These are phyloP conservation scores for Centaurea solstitialis DNA, from an alignment of 129 eudicot species.

Conservation along the genomic window DNA sequence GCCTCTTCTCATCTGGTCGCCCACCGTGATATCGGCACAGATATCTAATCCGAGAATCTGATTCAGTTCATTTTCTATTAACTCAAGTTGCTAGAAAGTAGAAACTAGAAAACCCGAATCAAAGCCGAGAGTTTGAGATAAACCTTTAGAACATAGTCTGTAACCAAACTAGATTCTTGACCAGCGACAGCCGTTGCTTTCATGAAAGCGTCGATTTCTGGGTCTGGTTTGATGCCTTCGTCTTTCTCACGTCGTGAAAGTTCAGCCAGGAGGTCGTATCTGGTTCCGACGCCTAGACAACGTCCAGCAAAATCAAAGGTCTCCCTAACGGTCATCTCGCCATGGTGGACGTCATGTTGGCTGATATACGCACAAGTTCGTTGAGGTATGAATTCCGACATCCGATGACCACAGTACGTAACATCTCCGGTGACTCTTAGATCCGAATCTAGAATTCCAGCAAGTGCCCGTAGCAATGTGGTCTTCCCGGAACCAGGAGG, in stretches of 20 bases:
- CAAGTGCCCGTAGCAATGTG: conserved; percentile 53
- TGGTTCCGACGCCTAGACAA: conserved; percentile 65
- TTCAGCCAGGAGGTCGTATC: conserved; percentile 56
- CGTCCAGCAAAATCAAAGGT: conserved; percentile 65
- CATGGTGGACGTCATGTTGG: conserved; percentile 61
- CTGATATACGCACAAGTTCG: conserved; percentile 63
- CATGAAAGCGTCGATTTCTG: conserved; percentile 64
- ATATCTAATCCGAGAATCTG: conserved; percentile 77
- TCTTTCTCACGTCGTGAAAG: conserved; percentile 52
- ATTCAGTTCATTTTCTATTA: background rate
- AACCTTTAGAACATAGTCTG: conserved; percentile 67
- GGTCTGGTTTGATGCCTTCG: conserved; percentile 52
- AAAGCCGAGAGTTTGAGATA: conserved; percentile 6
- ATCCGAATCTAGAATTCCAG: conserved; percentile 44
- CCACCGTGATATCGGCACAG: conserved; percentile 73
- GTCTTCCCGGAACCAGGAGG: conserved; percentile 72
- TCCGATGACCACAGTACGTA: conserved; percentile 58
- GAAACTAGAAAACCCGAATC: background rate
- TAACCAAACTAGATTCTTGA: conserved; percentile 57
- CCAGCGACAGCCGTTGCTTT: conserved; percentile 66
- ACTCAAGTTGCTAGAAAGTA: background rate
- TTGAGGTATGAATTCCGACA: conserved; percentile 59
- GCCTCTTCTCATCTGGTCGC: conserved; percentile 83
- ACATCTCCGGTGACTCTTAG: conserved; percentile 46
- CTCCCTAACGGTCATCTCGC: conserved; percentile 72